Conservation (phyloP, 306 rosid species). For the Albizia julibrissin region DNA sequence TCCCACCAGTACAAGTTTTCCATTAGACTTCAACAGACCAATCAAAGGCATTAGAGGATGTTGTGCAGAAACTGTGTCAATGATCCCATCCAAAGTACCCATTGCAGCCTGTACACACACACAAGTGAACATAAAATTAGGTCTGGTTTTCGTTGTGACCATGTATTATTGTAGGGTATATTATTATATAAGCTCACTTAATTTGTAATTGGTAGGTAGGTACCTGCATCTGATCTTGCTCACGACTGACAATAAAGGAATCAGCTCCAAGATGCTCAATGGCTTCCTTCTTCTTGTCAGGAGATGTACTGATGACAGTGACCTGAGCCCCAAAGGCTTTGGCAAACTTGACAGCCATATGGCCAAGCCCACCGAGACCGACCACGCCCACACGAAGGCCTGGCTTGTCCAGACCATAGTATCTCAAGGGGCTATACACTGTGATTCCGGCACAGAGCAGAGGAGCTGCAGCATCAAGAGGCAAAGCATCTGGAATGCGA, state of each 20-base stretch:
- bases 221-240: constrained; percentile 48
- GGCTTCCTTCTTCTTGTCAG: constrained; percentile 57
- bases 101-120: constrained; percentile 34
- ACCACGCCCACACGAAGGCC: constrained; percentile 56
- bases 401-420: constrained; percentile 53
- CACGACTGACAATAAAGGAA: constrained; percentile 49
- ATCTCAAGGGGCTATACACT: constrained; percentile 56
- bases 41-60: constrained; percentile 51
- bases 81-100: constrained; percentile 55
- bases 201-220: background rate
- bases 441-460: constrained; percentile 73
- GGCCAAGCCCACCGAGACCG: constrained; percentile 68
- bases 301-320: constrained; percentile 62
- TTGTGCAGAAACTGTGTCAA: constrained; percentile 50
- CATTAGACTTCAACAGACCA: constrained; percentile 46
- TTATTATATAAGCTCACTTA: too few species aligned
- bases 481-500: constrained; percentile 42
- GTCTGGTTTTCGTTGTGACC: background rate
- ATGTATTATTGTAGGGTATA: too few species aligned
- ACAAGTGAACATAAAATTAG: constrained; percentile 8
- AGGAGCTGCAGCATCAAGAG: constrained; percentile 63
- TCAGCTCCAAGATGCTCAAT: constrained; percentile 49
- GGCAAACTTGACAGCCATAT: constrained; percentile 61
- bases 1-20: constrained; percentile 59
- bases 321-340: constrained; percentile 60